A percentile compares a stretch with the other conserved stretches of the same genome.
Conservation (phyloP, 2,329 filamentous ascomycete species). For the Talaromyces islandicus region DNA sequence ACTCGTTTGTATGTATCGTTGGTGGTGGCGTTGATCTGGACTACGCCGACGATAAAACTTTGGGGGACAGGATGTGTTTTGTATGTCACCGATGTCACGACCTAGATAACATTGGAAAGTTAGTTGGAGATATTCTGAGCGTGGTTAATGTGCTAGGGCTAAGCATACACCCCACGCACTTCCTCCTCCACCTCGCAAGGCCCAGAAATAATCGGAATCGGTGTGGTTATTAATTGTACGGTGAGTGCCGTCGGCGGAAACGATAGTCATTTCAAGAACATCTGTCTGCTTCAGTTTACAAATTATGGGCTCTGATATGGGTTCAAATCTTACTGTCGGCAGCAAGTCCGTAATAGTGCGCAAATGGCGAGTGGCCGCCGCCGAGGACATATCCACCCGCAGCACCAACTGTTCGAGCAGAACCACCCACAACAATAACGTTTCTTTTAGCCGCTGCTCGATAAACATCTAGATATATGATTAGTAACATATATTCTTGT, state of each 20-base stretch:
- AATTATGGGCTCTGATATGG: background rate
- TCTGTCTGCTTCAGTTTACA: background rate
- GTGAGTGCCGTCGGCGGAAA: background rate
- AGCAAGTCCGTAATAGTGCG: slow-evolving; percentile 51
- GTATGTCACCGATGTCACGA: background rate
- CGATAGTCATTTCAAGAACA: background rate
- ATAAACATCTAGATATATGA: background rate
- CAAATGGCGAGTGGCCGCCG: slow-evolving; percentile 53
- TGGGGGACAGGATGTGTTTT: background rate
- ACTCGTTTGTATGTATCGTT: background rate
- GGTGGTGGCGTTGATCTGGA: background rate
- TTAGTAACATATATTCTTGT: background rate
- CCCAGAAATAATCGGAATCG: background rate
- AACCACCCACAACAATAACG: slow-evolving; percentile 51
- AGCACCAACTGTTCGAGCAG: slow-evolving; percentile 50
- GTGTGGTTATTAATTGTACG: background rate
- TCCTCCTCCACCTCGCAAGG: background rate
- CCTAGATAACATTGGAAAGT: background rate
- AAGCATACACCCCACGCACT: background rate
- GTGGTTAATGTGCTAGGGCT: background rate
- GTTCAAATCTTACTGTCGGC: slow-evolving; percentile 38
- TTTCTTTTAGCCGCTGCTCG: slow-evolving; percentile 35
- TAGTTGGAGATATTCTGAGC: background rate
- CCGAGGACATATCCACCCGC: slow-evolving; percentile 57
- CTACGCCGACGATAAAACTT: background rate